Evolutionary conservation across 148 eudicot species (phyloP).

Genomic region (Oxyria digyna): DNA sequence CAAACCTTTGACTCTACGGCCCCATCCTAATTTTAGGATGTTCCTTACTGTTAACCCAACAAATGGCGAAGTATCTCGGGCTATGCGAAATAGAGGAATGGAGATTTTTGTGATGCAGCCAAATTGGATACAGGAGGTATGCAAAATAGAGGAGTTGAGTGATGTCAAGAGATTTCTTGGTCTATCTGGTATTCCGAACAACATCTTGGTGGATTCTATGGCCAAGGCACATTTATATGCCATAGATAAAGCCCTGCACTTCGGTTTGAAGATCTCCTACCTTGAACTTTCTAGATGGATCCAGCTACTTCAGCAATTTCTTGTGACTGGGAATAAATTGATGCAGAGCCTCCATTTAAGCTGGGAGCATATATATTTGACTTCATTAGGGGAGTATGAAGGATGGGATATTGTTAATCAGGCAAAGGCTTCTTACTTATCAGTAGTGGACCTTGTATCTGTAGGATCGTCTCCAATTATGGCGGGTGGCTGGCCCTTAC

Average conservation of each 20-base stretch:
- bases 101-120: constrained; percentile 85
- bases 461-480: constrained; percentile 29
- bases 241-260: constrained; percentile 34
- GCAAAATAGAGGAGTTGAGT: constrained; percentile 41
- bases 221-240: constrained; percentile 79
- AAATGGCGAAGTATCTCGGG: constrained; percentile 85
- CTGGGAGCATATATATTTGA: constrained; percentile 90
- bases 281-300: constrained; percentile 91
- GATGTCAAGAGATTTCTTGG: constrained; percentile 66
- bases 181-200: constrained; percentile 51
- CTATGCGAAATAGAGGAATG: constrained; percentile 95
- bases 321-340: constrained; percentile 54
- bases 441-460: constrained; percentile 18
- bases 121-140: constrained; percentile 41
- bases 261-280: constrained; percentile 44
- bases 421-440: constrained; percentile 34
- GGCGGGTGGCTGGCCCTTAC: constrained; percentile 88
- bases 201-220: constrained; percentile 54
- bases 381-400: constrained; percentile 64
- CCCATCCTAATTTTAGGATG: constrained; percentile 81
- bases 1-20: constrained; percentile 64
- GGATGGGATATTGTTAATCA: constrained; percentile 48
- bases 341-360: constrained; percentile 73
- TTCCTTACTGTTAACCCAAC: constrained; percentile 88
- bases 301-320: constrained; percentile 68